Conservation (phyloP, 768 basidiomycete species). For the Tricholoma saponaceum region DNA sequence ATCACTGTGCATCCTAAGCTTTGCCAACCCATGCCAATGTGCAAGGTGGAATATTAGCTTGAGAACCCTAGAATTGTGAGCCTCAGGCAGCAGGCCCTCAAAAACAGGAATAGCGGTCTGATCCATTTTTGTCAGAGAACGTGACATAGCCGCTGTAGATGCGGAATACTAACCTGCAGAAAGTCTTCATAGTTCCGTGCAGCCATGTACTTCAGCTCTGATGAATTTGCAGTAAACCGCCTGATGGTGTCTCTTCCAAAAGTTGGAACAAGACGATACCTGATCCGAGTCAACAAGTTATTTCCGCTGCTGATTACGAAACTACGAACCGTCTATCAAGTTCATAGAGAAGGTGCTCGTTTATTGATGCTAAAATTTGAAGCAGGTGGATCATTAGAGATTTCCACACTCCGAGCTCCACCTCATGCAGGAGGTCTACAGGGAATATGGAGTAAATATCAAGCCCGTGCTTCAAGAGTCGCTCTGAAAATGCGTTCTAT, state of each 20-base stretch:
- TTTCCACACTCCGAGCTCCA: conserved; percentile 38
- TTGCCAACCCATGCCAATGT: conserved; percentile 27
- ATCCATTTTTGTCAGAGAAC: not conserved
- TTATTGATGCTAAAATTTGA: conserved; percentile 18
- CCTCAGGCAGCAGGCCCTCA: conserved; percentile 2
- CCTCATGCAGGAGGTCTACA: conserved; percentile 36
- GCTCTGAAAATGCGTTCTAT: conserved; percentile 29
- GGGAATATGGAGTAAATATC: conserved; percentile 23
- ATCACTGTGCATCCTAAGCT: conserved; percentile 3
- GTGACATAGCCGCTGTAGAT: not conserved
- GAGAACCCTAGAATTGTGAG: not conserved
- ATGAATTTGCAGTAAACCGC: not conserved
- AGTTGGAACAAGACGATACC: conserved; percentile 3
- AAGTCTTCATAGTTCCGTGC: conserved; percentile 4
- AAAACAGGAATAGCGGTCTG: conserved; percentile 4
- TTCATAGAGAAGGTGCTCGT: conserved; percentile 7
- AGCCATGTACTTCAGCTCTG: not conserved
- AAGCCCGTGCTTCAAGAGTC: conserved; percentile 14
- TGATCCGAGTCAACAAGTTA: not conserved
- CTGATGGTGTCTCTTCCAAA: conserved; percentile 4
- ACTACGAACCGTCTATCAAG: conserved; percentile 21
- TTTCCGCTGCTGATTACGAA: not conserved
- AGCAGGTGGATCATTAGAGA: conserved; percentile 32
- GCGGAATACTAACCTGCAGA: conserved; percentile 1
- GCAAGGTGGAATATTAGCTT: conserved; percentile 22